Conservation (phyloP, 2,329 filamentous ascomycete species). For the Metarhizium humberi region DNA sequence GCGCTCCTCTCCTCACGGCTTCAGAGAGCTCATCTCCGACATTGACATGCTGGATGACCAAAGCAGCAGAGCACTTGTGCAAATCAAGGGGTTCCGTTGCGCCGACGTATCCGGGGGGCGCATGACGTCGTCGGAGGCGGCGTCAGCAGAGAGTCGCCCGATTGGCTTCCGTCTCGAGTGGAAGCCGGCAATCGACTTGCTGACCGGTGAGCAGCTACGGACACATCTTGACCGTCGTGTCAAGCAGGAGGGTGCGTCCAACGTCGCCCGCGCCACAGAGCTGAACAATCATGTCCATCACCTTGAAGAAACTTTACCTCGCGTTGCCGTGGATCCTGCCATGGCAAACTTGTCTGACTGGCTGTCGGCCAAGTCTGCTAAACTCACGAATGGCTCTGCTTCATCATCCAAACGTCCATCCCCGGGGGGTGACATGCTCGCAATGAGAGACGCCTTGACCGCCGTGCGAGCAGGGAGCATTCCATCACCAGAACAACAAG, state of each 20-base stretch:
- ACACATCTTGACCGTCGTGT: not conserved
- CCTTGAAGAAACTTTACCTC: not conserved
- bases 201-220: not conserved
- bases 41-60: not conserved
- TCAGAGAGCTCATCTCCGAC: not conserved
- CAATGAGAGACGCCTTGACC: not conserved
- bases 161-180: not conserved
- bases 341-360: not conserved
- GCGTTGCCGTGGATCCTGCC: not conserved
- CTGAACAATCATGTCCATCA: not conserved
- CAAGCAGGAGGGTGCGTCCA: not conserved
- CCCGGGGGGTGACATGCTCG: not conserved
- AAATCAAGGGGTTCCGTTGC: not conserved
- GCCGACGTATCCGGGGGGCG: not conserved
- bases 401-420: not conserved
- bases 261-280: not conserved
- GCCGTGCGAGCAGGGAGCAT: not conserved
- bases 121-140: not conserved
- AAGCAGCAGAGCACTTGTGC: not conserved
- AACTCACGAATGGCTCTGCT: not conserved
- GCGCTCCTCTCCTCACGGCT: conserved; percentile 13
- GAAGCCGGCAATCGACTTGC: not conserved
- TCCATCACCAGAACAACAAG: not conserved
- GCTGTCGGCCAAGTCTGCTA: not conserved
- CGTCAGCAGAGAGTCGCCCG: not conserved